Evolutionary conservation across 495 filamentous ascomycete species (phyloP), one percentile per base, ranked within the genome.

Genomic region (Friedmanniomyces simplex): DNA sequence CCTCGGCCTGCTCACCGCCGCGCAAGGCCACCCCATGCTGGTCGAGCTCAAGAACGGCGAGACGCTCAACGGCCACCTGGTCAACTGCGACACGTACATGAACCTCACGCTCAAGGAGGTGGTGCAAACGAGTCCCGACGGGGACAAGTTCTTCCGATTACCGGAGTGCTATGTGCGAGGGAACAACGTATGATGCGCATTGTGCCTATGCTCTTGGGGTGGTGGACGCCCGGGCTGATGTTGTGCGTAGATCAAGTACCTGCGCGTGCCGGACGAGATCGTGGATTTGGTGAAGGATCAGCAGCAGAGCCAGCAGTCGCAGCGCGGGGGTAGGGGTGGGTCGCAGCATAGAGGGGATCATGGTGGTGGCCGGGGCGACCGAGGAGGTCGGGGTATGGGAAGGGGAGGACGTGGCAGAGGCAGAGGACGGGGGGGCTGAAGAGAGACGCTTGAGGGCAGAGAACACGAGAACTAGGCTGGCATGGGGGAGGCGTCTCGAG

Each of bases 1-100:
- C 58, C 79, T 97, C 60, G 94, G 91, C 54, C 85, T 98, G 34
- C 77, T 98, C 39, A 96, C 84, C 57, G 93, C 91, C 66, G 91
- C 93, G 54, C 89, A 96, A 77, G 94, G 94, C 80, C 89, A 95
- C 73, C 91, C 91, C 13, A 97, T 98, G 90, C 87, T 97, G 52
- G 93, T 98, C 43, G 93, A 98, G 78, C 87, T 98, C 60, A 98
- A 98, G 78, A 96, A 91, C 65, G 94, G 93, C 72, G 94, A 97
- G 71, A 97, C 91, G 0, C 77, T 97, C 49, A 98, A 97, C 73
- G 93, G 93, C 62, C 89, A 95, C 68, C 77, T 98, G 54, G 84
- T 96, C 69, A 90, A 82, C 68, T 97, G 89, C 79, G 93, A 98
- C 71, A 97, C 89, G 37, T 98, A 90, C 89, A 98, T 98, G 93